Percentiles rank a stretch among this genome's conserved stretches.
Evolutionary conservation across 2,329 filamentous ascomycete species (phyloP).

Genomic region (Pseudocercospora ulei): DNA sequence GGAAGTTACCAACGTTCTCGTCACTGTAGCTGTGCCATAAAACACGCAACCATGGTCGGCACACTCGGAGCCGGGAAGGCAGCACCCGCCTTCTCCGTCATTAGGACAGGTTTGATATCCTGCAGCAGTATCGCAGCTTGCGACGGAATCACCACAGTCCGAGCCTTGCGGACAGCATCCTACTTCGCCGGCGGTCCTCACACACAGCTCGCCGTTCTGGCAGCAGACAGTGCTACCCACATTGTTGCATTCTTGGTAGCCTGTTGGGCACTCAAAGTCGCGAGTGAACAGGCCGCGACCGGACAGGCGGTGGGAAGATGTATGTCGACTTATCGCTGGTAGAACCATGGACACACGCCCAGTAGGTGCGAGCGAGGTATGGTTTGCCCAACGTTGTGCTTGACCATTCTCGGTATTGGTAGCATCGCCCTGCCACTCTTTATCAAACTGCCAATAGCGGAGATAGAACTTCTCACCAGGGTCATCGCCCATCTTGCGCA

Average conservation of each 20-base stretch:
- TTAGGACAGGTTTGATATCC: slow-evolving; percentile 57
- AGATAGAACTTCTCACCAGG: slow-evolving; percentile 64
- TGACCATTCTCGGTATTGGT: slow-evolving; percentile 1
- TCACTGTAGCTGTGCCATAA: slow-evolving; percentile 25
- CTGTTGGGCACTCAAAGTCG: slow-evolving; percentile 56
- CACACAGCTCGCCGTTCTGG: slow-evolving; percentile 55
- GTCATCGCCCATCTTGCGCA: slow-evolving; percentile 63
- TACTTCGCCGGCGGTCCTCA: slow-evolving; percentile 52
- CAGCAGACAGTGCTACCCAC: slow-evolving; percentile 68
- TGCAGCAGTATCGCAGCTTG: slow-evolving; percentile 47
- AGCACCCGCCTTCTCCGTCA: slow-evolving; percentile 62
- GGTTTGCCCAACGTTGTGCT: slow-evolving; percentile 8
- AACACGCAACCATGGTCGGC: slow-evolving; percentile 59
- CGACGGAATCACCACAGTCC: slow-evolving; percentile 55
- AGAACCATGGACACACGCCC: slow-evolving; percentile 30
- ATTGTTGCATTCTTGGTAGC: slow-evolving; percentile 54
- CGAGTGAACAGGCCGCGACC: slow-evolving; percentile 42
- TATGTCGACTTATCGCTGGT: slow-evolving; percentile 46
- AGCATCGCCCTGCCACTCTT: slow-evolving; percentile 9
- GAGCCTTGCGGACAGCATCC: slow-evolving; percentile 63
- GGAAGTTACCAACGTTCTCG: slow-evolving; percentile 15
- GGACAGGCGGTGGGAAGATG: slow-evolving; percentile 25
- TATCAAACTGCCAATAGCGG: slow-evolving; percentile 51
- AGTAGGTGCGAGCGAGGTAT: slow-evolving; percentile 6
- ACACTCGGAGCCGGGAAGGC: slow-evolving; percentile 61